Base-by-base conservation (phyloP, 78 protist species). In the Dictyostelium capitatum region DNA sequence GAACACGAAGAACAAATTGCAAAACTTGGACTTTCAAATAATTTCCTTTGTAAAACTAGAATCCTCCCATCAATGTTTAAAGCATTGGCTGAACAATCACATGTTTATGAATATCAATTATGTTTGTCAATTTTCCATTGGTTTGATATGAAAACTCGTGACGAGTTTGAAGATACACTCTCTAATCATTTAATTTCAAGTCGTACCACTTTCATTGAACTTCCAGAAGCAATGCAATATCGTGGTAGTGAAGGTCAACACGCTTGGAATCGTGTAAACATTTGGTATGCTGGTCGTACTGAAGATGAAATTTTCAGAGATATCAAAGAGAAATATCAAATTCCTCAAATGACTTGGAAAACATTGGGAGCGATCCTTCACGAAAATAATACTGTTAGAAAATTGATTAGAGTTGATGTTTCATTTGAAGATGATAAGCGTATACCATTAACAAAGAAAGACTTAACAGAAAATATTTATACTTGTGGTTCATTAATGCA, bases 371-470 rank as follows among this genome's bases (percentile, higher is more conserved):
- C 93, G 0, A 20, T 87, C n/a, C 30, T 30, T 20, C 93, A 87
- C 65, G 93, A 87, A 19, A 87, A 87, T 54, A 77, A 77, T 41
- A 87, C 93, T 9, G 51, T 87, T 25, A n/a, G 93, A 30, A 87
- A 87, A 70, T 54, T 87, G 4, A 87, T 87, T 47, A 74, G 93
- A 77, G 84, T 87, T 3, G 93, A 87, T 77, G 84, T 87, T n/a
- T 43, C 37, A 19, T 25, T 47, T 64, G 30, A 41, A 12, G 10
- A 37, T 37, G 53, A 80, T 30, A 3, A 57, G 19, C 51, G 79
- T 46, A 43, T 15, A 6, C 51, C 79, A 23, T 47, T 73, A 46
- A 3, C 4, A 20, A 20, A n/a, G 20, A 15, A 47, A 20, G 47
- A 51, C 12, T 73, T 73, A 46, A 23, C 17, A 0, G 17, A 23